Base-by-base conservation (phyloP, 805 yeast species). In the Ogataea methanolica region DNA sequence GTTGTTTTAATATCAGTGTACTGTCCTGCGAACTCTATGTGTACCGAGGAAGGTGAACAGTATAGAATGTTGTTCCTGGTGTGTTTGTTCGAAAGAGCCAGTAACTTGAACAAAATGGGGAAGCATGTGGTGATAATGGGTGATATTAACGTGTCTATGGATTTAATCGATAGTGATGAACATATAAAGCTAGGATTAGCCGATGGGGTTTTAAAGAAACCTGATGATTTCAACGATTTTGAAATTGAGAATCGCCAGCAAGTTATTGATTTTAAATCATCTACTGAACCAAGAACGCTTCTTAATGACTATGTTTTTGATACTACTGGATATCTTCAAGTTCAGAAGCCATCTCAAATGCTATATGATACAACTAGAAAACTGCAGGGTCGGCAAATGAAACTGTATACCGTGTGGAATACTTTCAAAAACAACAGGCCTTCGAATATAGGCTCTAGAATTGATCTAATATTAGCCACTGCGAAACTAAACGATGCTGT, bases 371-470 rank as follows among this genome's bases (percentile, higher is more conserved):
- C 83, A 0, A 76, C 83, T 0, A 71, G 97, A 39, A 60, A 65
- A 29, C 47, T 61, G 2, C 83, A 83, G 51, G 82, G 85, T 1
- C 66, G 84, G 15, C 70, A 81, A 42, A 61, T 76, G 58, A 81
- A 78, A 21, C 72, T 90, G 78, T 94, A 85, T 61, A 90, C 97
- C 0, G 94, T 91, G 41, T 92, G 99, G 99, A 91, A 90, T 64
- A 85, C 90, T 2, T 66, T 82, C 55, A 77, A 79, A 44, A 85
- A 85, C 55, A 76, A 86, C 19, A 68, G 99, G 31, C 90, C 94
- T 1, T 72, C 83, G 1, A 92, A 92, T 60, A 85, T 76, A 63
- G 97, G 99, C 0, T 85, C 97, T 2, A 71, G 99, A 45, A 84
- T 92, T 22, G 99, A 92, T 63, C 75, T 84, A 54, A 82, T 92